Evolutionary conservation across 306 rosid genomes (phyloP).

Genomic region (Lathyrus sativus): DNA sequence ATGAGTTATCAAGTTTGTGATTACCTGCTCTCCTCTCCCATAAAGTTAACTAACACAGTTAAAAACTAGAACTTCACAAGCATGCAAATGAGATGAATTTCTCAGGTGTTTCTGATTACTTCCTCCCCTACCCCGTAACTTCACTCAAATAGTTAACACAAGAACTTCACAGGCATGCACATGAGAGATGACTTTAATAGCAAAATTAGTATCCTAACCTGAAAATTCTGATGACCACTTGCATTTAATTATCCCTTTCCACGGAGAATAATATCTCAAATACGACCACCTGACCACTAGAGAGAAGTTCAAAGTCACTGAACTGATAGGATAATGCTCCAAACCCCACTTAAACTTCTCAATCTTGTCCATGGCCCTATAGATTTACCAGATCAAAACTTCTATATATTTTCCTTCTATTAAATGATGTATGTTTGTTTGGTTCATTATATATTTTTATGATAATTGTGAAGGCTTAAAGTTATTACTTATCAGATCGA

Average conservation of each 20-base stretch:
- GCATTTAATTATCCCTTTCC: slow-evolving; percentile 9
- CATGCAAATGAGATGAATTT: neutral
- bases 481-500: too few relatives aligned
- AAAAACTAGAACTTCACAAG: neutral
- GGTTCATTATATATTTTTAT: too few relatives aligned
- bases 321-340: slow-evolving; percentile 20
- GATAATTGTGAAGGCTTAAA: too few relatives aligned
- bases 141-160: neutral
- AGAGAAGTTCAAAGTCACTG: slow-evolving; percentile 1
- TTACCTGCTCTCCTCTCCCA: neutral
- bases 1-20: neutral
- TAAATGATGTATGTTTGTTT: too few relatives aligned
- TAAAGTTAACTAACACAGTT: slow-evolving; percentile 7
- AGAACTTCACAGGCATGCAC: neutral
- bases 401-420: too few relatives aligned
- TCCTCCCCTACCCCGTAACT: neutral
- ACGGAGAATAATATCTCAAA: neutral
- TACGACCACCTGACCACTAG: neutral
- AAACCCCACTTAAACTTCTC: slow-evolving; percentile 25
- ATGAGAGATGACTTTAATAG: slow-evolving; percentile 4
- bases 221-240: slow-evolving; percentile 11
- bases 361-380: neutral
- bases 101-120: neutral
- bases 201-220: neutral
- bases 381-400: slow-evolving; percentile 1